These are phyloP conservation scores for Scedosporium minutisporum DNA, from an alignment of 2,329 filamentous ascomycete genomes.

Conservation along the genomic window DNA sequence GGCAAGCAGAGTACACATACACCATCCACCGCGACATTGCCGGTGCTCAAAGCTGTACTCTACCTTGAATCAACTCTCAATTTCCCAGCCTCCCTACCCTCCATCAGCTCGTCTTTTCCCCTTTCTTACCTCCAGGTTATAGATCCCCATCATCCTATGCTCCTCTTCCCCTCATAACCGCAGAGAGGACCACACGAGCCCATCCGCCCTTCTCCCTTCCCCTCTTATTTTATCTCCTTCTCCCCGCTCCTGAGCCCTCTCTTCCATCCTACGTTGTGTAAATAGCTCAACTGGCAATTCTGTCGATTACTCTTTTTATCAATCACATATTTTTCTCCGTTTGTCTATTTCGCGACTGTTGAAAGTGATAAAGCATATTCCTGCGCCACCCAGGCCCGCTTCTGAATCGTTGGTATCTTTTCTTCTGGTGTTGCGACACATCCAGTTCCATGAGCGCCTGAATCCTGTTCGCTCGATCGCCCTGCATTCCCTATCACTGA, in stretches of 20 bases:
- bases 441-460: not conserved
- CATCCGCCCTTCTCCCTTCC: not conserved
- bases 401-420: not conserved
- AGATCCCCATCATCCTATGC: not conserved
- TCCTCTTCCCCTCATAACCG: not conserved
- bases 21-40: not conserved
- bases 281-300: not conserved
- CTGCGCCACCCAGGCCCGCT: not conserved
- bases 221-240: not conserved
- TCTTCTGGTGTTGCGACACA: not conserved
- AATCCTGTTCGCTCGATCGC: not conserved
- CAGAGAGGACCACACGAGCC: not conserved
- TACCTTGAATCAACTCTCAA: not conserved
- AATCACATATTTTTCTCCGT: not conserved
- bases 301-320: not conserved
- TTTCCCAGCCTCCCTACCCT: not conserved
- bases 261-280: not conserved
- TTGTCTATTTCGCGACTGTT: not conserved
- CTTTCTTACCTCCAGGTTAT: not conserved
- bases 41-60: not conserved
- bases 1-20: not conserved
- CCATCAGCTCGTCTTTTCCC: not conserved
- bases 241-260: not conserved
- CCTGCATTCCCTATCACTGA: not conserved
- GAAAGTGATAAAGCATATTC: not conserved